phyloP scores from a whole-genome alignment of 208 protist genomes.

The Trypanosoma conorhini region DNA sequence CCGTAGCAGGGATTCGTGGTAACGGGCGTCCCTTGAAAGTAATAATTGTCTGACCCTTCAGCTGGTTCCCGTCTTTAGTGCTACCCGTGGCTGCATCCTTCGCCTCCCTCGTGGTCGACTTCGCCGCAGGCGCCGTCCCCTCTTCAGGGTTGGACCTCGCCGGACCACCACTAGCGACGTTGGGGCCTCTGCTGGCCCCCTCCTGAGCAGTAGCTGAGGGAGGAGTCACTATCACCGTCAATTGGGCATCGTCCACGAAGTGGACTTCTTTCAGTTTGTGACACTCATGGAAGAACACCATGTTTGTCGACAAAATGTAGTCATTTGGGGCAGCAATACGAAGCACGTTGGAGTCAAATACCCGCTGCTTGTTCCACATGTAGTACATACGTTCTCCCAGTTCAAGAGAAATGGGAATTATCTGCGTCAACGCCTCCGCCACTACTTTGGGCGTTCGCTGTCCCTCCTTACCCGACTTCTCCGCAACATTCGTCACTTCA shows the following conservation, averaged over 20 bases:
- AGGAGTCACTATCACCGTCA: not conserved
- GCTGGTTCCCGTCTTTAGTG: not conserved
- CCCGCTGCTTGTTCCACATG: constrained; percentile 59
- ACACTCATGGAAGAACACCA: constrained; percentile 54
- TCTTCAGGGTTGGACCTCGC: not conserved
- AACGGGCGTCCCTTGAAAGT: constrained; percentile 35
- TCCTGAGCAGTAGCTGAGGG: not conserved
- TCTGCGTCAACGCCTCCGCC: constrained; percentile 17
- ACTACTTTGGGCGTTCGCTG: constrained; percentile 10
- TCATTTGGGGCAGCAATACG: constrained; percentile 57
- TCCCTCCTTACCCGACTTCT: constrained; percentile 1
- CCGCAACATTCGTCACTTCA: not conserved
- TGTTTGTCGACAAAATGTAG: constrained; percentile 57
- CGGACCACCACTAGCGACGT: not conserved
- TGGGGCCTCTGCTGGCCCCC: not conserved
- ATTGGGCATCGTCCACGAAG: constrained; percentile 13
- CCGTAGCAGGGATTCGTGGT: constrained; percentile 46
- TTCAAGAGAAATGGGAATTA: constrained; percentile 54
- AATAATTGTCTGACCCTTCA: constrained; percentile 30
- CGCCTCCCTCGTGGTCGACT: constrained; percentile 9
- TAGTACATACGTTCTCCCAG: constrained; percentile 65
- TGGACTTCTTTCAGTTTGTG: constrained; percentile 29
- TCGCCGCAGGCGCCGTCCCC: not conserved
- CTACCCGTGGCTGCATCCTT: not conserved
- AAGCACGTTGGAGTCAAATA: constrained; percentile 55